These are phyloP conservation scores for Diplogelasinospora grovesii DNA, from an alignment of 495 filamentous ascomycete species.

Conservation along the genomic window DNA sequence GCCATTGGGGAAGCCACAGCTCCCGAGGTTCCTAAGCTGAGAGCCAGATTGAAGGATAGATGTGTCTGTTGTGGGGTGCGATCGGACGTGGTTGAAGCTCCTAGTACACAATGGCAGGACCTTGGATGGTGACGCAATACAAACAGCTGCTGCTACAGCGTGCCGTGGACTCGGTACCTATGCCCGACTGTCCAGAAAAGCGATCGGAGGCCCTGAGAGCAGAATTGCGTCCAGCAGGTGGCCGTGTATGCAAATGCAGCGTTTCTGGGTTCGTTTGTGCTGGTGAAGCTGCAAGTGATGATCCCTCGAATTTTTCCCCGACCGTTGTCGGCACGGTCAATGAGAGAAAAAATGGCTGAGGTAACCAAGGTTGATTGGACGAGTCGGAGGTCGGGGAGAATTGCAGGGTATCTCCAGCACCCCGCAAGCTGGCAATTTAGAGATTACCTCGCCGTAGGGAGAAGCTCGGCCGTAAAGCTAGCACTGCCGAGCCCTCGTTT, in stretches of 20 bases:
- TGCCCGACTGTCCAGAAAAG: background rate
- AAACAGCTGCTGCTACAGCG: too few relatives aligned
- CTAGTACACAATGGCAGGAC: background rate
- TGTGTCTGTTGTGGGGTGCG: slow-evolving; percentile 1
- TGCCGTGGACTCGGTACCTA: too few relatives aligned
- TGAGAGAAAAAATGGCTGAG: slow-evolving; percentile 1
- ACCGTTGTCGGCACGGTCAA: slow-evolving; percentile 17
- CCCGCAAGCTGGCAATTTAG: too few relatives aligned
- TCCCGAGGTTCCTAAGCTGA: slow-evolving; percentile 47
- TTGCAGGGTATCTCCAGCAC: too few relatives aligned
- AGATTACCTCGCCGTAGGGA: too few relatives aligned
- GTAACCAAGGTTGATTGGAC: slow-evolving; percentile 6
- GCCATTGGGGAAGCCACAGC: slow-evolving; percentile 52
- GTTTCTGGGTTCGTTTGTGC: background rate
- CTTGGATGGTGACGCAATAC: slow-evolving; percentile 2
- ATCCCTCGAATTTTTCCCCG: slow-evolving; percentile 9
- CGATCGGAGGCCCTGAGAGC: background rate
- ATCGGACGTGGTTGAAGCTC: background rate
- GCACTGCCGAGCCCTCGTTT: too few relatives aligned
- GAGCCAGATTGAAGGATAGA: slow-evolving; percentile 44
- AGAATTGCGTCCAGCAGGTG: background rate
- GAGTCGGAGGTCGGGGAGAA: slow-evolving; percentile 3
- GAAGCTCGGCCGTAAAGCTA: too few relatives aligned
- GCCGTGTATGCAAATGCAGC: background rate
- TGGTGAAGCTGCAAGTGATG: too few relatives aligned